Evolutionary conservation across 768 basidiomycete species (phyloP).

Genomic region (Paxillus rubicundulus): DNA sequence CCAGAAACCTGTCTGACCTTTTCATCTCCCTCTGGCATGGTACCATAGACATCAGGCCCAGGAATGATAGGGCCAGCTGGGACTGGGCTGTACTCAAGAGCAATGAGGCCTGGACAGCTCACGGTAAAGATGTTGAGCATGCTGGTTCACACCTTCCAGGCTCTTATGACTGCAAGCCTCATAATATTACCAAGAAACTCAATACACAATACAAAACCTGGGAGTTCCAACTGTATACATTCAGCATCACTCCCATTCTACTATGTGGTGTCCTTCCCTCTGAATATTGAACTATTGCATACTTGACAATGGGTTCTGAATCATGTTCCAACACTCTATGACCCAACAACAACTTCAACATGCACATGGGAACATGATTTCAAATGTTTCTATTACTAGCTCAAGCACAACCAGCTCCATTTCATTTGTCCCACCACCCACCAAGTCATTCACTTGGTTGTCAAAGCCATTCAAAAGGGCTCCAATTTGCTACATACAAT

Average conservation of each 20-base stretch:
- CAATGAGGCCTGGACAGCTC: conserved; percentile 16
- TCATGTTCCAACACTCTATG: conserved; percentile 20
- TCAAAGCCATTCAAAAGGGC: conserved; percentile 2
- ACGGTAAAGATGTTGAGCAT: conserved; percentile 18
- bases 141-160: conserved; percentile 8
- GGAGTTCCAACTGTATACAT: conserved; percentile 18
- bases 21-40: conserved; percentile 27
- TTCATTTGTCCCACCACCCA: conserved; percentile 30
- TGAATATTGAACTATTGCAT: conserved; percentile 20
- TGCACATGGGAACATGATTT: conserved; percentile 28
- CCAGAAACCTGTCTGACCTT: too few relatives aligned
- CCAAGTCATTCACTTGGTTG: conserved; percentile 21
- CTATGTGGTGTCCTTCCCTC: conserved; percentile 12
- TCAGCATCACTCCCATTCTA: conserved; percentile 16
- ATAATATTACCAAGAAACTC: conserved; percentile 18
- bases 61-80: conserved; percentile 21
- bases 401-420: too few relatives aligned
- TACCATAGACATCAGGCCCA: conserved; percentile 7
- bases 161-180: too few relatives aligned
- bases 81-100: conserved; percentile 20
- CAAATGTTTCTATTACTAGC: conserved; percentile 30
- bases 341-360: conserved; percentile 8
- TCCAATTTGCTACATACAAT: conserved; percentile 21
- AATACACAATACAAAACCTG: conserved; percentile 24
- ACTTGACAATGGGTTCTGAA: conserved; percentile 19